These are phyloP conservation scores for Ophiosphaerella korrae DNA, from an alignment of 2,329 filamentous ascomycete genomes.

Conservation along the genomic window DNA sequence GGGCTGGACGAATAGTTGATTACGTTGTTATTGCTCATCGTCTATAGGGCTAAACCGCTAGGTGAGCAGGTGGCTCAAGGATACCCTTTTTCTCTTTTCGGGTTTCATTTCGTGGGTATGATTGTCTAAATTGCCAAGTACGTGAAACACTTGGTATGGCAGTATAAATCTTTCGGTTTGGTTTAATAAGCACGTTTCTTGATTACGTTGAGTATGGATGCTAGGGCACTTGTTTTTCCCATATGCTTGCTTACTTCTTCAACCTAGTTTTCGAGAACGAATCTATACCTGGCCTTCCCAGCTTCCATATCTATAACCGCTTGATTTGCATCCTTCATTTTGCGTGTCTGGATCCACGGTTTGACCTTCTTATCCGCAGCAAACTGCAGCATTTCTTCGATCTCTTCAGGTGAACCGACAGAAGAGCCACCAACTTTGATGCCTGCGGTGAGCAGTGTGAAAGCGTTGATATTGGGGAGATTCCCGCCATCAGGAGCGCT, in stretches of 20 bases:
- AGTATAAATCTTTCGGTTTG: too few relatives aligned
- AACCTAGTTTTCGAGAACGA: conserved; percentile 33
- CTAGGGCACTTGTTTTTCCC: too few relatives aligned
- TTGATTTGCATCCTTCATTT: conserved; percentile 60
- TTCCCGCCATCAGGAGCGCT: conserved; percentile 36
- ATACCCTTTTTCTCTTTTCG: too few relatives aligned
- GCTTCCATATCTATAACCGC: conserved; percentile 62
- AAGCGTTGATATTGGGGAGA: conserved; percentile 56
- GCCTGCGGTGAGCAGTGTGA: conserved; percentile 52
- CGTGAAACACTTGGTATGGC: too few relatives aligned
- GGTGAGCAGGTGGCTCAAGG: too few relatives aligned
- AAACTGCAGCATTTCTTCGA: conserved; percentile 56
- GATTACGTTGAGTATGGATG: too few relatives aligned
- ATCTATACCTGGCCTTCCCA: conserved; percentile 58
- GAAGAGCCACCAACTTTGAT: conserved; percentile 31
- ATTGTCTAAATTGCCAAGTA: too few relatives aligned
- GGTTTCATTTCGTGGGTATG: too few relatives aligned
- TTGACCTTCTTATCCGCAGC: conserved; percentile 63
- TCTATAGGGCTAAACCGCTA: too few relatives aligned
- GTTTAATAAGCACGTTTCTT: too few relatives aligned
- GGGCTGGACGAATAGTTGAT: too few relatives aligned
- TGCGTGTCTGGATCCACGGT: conserved; percentile 66
- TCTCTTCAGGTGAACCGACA: conserved; percentile 30
- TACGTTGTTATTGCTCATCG: too few relatives aligned
- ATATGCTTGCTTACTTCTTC: not conserved